Evolutionary conservation across 2,329 filamentous ascomycete species (phyloP), one percentile per base, ranked within the genome.

Genomic region (Calonectria multiphialidica): DNA sequence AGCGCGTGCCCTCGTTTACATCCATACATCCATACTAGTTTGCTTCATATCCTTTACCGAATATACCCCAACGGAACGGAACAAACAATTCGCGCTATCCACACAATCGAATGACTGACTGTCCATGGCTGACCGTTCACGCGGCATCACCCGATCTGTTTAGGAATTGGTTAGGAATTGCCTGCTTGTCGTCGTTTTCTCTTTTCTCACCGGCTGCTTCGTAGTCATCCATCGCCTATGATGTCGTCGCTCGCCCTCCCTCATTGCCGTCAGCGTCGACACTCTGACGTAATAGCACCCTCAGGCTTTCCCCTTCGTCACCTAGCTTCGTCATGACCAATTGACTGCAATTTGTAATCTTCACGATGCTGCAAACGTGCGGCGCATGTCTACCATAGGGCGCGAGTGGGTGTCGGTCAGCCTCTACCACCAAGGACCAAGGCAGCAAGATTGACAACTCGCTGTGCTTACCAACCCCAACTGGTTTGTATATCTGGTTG

Each of bases 21-120:
- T 59, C 47, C 47, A 47, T 47, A 47, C 44, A 50, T 50, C 53
- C 53, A 59, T 59, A 40, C 53, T 40, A 57, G 53, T 25, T 57
- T 57, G 53, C n/a, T 25, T n/a, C 15, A 59, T 59, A 59, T 30
- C 13, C 1, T 28, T 10, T 33, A 37, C 37, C 12, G 21, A 59
- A 25, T 59, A 59, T 59, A 59, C 23, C 33, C 53, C 18, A 10
- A 47, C 18, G 44, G 44, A 47, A 47, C 42, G 15, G 13, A 33
- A 40, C 9, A 33, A 40, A 5, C 21, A 40, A 40, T 37, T 59
- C 53, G 37, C 53, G 21, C 53, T 40, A 15, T 23, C 53, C 53
- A 25, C 53, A 40, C 28, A 30, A 5, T 8, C 28, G 28, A 30
- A 30, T 30, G 28, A 30, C 28, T 30, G 28, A 30, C 28, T 30